A percentile compares a stretch with the other conserved stretches of the same genome.
Conservation (phyloP, 176 grass and related monocot genomes). For the Ensete ventricosum region DNA sequence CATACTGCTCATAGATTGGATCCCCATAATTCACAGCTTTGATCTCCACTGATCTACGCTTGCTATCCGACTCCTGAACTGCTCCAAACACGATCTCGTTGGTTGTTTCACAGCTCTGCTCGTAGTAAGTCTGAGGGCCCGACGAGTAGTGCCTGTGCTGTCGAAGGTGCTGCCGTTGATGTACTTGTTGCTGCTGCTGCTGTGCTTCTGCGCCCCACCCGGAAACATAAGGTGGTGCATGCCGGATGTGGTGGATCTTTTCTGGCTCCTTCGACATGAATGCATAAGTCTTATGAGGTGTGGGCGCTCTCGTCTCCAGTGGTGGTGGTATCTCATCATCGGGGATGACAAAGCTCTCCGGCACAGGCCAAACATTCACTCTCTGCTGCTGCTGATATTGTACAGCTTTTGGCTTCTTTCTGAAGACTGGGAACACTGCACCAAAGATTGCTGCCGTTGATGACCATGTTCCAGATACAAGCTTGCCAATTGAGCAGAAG, state of each 20-base stretch:
- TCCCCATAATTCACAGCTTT: constrained; percentile 50
- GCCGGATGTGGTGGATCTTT: constrained; percentile 76
- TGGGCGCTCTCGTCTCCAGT: constrained; percentile 43
- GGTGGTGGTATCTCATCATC: constrained; percentile 43
- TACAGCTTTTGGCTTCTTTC: constrained; percentile 43
- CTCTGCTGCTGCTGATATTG: constrained; percentile 33
- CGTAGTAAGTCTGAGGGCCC: constrained; percentile 65
- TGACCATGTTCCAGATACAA: constrained; percentile 44
- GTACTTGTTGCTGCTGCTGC: constrained; percentile 18
- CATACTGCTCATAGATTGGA: constrained; percentile 40
- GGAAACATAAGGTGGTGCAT: constrained; percentile 23
- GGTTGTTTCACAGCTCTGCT: constrained; percentile 51
- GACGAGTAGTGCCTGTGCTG: constrained; percentile 56
- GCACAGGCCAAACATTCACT: constrained; percentile 27
- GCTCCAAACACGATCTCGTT: constrained; percentile 88
- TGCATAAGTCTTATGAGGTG: constrained; percentile 56
- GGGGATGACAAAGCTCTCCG: constrained; percentile 64
- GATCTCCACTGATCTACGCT: constrained; percentile 34
- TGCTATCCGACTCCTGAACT: constrained; percentile 56
- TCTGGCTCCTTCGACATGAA: constrained; percentile 76
- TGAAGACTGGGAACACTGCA: constrained; percentile 37
- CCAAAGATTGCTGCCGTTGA: constrained; percentile 38
- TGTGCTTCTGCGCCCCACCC: constrained; percentile 44
- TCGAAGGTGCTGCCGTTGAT: constrained; percentile 60
- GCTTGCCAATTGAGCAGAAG: constrained; percentile 42